Conservation (phyloP, 148 eudicot species). For the Persicaria maculosa region DNA sequence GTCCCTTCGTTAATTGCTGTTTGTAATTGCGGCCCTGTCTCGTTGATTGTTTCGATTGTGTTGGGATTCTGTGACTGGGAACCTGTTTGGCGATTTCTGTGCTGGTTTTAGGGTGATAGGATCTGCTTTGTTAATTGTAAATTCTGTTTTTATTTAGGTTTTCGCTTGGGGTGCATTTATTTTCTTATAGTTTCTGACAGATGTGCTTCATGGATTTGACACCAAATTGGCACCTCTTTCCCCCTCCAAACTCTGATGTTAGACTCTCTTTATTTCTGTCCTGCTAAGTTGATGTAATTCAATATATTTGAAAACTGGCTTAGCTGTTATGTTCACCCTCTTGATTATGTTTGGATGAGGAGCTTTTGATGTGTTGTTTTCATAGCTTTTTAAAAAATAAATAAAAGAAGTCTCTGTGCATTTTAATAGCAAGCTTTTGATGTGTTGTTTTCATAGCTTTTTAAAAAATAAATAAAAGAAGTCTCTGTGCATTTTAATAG, state of each 20-base stretch:
- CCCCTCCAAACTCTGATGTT: neutral
- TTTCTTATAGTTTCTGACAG: neutral
- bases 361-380: neutral
- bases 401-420: neutral
- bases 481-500: neutral
- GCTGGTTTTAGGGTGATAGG: neutral
- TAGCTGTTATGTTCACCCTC: neutral
- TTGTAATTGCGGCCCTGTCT: neutral
- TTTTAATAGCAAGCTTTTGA: too few species aligned
- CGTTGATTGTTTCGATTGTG: neutral
- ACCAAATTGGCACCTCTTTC: neutral
- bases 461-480: neutral
- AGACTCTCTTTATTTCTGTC: neutral
- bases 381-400: neutral
- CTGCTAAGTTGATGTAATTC: neutral
- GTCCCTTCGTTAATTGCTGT: neutral
- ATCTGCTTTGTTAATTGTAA: conserved; percentile 1
- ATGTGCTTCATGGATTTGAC: neutral
- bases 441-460: neutral
- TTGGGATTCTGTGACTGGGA: neutral
- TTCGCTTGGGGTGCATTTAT: neutral
- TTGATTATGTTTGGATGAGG: neutral
- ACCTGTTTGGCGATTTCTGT: neutral
- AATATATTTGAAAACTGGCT: neutral
- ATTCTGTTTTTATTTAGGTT: neutral